phyloP scores from a whole-genome alignment of 768 basidiomycete species.

The Trametes cubensis region DNA sequence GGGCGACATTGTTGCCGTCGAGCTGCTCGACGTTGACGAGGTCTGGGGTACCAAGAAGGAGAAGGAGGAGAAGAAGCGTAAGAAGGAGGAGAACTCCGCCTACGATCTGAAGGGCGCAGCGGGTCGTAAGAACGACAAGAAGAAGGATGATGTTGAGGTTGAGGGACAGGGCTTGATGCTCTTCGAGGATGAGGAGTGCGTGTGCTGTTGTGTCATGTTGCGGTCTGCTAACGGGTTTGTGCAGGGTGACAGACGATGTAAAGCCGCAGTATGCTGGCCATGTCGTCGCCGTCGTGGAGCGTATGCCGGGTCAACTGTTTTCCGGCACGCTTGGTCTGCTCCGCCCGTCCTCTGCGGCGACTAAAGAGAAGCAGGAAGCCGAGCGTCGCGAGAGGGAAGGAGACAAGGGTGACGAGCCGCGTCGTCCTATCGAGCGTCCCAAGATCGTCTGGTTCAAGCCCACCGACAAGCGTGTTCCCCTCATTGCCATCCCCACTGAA shows the following conservation, averaged over 20 bases:
- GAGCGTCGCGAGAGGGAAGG: constrained; percentile 97
- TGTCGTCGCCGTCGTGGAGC: constrained; percentile 98
- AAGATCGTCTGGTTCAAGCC: constrained; percentile 99
- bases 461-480: constrained; percentile 96
- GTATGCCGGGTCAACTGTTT: constrained; percentile 98
- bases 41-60: constrained; percentile 99
- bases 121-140: constrained; percentile 95
- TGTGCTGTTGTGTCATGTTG: constrained; percentile 20
- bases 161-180: constrained; percentile 97
- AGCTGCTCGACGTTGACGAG: constrained; percentile 96
- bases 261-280: constrained; percentile 99
- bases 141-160: constrained; percentile 99
- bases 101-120: constrained; percentile 79
- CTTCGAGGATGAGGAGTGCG: constrained; percentile 96
- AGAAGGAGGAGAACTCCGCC: constrained; percentile 98
- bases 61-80: constrained; percentile 99
- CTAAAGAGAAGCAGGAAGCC: constrained; percentile 98
- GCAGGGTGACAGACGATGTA: constrained; percentile 92
- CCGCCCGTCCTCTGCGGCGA: constrained; percentile 94
- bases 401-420: constrained; percentile 82
- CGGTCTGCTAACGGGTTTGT: constrained; percentile 18
- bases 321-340: constrained; percentile 95
- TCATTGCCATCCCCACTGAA: constrained; percentile 98
- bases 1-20: constrained; percentile 97
- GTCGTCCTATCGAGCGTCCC: constrained; percentile 84